Conservation (phyloP, 495 filamentous ascomycete genomes). For the Pseudevernia furfuracea region DNA sequence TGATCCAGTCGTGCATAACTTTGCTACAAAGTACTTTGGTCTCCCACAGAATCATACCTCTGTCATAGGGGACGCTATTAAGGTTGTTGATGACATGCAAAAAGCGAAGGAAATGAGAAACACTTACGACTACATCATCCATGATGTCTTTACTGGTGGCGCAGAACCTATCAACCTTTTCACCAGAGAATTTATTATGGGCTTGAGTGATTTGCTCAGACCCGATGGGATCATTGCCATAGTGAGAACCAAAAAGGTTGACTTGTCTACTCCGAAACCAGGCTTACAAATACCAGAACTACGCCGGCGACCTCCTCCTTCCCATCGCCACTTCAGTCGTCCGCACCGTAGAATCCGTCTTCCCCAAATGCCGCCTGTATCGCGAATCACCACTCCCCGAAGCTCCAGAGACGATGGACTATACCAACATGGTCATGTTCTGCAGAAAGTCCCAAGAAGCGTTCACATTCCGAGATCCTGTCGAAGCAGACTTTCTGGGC, state of each 20-base stretch:
- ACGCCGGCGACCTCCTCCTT: constrained; percentile 81
- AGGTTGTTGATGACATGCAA: constrained; percentile 54
- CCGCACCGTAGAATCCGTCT: constrained; percentile 61
- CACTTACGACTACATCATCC: constrained; percentile 83
- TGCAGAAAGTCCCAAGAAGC: constrained; percentile 39
- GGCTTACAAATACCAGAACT: constrained; percentile 55
- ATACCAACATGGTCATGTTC: constrained; percentile 82
- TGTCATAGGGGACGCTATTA: constrained; percentile 72
- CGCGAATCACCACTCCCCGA: constrained; percentile 48
- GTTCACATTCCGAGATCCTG: constrained; percentile 62
- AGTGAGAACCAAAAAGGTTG: constrained; percentile 42
- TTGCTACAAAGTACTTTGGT: constrained; percentile 73
- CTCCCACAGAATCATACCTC: constrained; percentile 70
- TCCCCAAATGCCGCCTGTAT: constrained; percentile 76
- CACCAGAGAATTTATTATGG: constrained; percentile 70
- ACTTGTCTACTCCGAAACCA: background rate
- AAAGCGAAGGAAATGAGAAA: constrained; percentile 33
- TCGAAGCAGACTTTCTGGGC: constrained; percentile 58
- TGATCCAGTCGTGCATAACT: constrained; percentile 79
- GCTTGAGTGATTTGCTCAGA: constrained; percentile 60
- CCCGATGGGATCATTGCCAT: constrained; percentile 82
- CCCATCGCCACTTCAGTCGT: constrained; percentile 63
- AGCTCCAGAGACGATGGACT: constrained; percentile 41
- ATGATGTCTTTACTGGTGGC: constrained; percentile 98
- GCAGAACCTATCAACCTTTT: constrained; percentile 85